phyloP scores from a whole-genome alignment of 768 basidiomycete species.

The Mycena alexandri region DNA sequence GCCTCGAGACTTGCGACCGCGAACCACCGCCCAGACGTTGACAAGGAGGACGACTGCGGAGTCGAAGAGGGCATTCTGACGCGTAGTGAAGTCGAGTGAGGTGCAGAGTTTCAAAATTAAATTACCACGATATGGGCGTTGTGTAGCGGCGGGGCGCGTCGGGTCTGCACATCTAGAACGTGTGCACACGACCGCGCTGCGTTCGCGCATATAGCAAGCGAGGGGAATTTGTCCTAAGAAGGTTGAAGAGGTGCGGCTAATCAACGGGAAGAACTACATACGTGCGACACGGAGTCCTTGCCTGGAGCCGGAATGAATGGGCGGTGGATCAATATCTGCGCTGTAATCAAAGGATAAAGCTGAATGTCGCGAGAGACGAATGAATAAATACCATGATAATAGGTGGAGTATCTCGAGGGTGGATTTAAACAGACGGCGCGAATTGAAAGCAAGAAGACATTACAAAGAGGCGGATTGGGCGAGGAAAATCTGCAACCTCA shows the following conservation, averaged over 20 bases:
- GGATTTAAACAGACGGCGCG: background rate
- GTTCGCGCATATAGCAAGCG: constrained; percentile 36
- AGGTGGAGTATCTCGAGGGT: constrained; percentile 8
- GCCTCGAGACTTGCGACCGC: constrained; percentile 35
- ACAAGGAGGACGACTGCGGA: constrained; percentile 56
- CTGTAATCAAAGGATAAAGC: background rate
- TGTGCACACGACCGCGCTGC: constrained; percentile 61
- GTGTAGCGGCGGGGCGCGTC: constrained; percentile 38
- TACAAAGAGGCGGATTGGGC: constrained; percentile 28
- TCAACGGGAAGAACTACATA: background rate
- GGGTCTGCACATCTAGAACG: constrained; percentile 56
- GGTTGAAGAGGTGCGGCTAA: constrained; percentile 36
- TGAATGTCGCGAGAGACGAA: background rate
- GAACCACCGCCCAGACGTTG: constrained; percentile 53
- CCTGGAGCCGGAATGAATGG: constrained; percentile 25
- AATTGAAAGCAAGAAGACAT: background rate
- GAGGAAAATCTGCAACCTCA: constrained; percentile 15
- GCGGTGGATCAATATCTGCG: constrained; percentile 28
- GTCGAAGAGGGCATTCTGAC: constrained; percentile 46
- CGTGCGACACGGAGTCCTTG: background rate
- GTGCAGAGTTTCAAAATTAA: constrained; percentile 8
- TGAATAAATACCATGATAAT: constrained; percentile 25
- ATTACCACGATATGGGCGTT: constrained; percentile 8
- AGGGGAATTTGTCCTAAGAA: constrained; percentile 53
- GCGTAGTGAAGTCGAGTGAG: background rate